Evolutionary conservation across 164 flowering plant genomes (phyloP).

Genomic region (Nymphaea thermarum): DNA sequence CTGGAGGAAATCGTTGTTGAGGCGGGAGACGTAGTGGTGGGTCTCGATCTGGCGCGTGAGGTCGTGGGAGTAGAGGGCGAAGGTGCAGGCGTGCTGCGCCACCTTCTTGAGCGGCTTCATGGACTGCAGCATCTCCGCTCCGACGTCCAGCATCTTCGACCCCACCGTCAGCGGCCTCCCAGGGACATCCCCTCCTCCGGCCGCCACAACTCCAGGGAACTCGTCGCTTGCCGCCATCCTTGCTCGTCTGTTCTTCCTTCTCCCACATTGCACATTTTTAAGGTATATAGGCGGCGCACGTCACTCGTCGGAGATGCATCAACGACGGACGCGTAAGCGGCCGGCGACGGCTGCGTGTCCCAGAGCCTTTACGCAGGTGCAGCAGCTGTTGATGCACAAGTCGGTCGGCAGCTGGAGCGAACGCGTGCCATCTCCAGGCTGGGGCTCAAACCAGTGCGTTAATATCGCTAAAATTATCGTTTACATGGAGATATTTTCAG

Average conservation of each 20-base stretch:
- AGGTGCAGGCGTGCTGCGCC: conserved; percentile 65
- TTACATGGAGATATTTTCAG: too few species aligned
- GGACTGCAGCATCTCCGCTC: conserved; percentile 66
- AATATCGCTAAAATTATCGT: too few species aligned
- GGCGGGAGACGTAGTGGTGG: conserved; percentile 53
- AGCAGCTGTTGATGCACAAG: too few species aligned
- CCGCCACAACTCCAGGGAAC: conserved; percentile 13
- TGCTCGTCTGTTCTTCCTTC: not conserved
- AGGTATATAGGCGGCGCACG: too few species aligned
- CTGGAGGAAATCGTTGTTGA: conserved; percentile 84
- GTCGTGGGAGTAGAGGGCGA: conserved; percentile 70
- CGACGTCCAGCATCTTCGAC: conserved; percentile 44
- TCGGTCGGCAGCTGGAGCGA: too few species aligned
- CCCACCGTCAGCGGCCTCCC: conserved; percentile 35
- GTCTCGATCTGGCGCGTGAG: conserved; percentile 79
- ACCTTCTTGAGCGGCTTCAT: conserved; percentile 60
- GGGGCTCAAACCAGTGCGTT: too few species aligned
- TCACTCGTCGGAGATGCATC: too few species aligned
- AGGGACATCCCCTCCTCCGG: conserved; percentile 20
- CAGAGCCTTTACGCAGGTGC: too few species aligned
- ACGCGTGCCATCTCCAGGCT: too few species aligned
- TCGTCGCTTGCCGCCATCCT: conserved; percentile 45
- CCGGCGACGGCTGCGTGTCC: too few species aligned
- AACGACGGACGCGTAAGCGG: too few species aligned
- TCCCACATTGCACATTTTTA: not conserved